These are phyloP conservation scores for Hibiscus tridactylites DNA, from an alignment of 345 rosid species.

Conservation along the genomic window DNA sequence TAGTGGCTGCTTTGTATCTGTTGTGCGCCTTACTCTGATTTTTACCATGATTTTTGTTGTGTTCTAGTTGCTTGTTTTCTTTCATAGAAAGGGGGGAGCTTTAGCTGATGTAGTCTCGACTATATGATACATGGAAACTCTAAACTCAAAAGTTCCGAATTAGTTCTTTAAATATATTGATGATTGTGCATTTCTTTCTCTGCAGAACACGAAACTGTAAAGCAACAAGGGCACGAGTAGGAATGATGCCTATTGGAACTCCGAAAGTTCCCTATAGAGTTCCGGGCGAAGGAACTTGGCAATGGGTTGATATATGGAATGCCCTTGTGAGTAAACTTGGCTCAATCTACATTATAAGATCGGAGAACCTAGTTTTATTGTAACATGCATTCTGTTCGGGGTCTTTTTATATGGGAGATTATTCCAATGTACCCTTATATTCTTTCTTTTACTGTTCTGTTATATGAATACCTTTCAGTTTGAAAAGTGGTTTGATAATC, in stretches of 20 bases:
- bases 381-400: background rate
- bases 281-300: constrained; percentile 77
- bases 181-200: constrained; percentile 9
- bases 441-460: background rate
- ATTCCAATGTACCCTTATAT: background rate
- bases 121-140: background rate
- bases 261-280: constrained; percentile 69
- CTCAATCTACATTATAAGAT: background rate
- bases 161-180: background rate
- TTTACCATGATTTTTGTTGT: background rate
- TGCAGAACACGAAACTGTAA: constrained; percentile 32
- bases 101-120: background rate
- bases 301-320: constrained; percentile 86
- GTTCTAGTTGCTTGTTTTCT: background rate
- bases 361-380: background rate
- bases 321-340: constrained; percentile 56
- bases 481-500: background rate
- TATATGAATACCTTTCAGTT: background rate
- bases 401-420: background rate
- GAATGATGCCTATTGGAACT: constrained; percentile 80
- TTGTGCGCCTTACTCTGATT: background rate
- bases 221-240: constrained; percentile 41
- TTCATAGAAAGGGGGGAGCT: background rate
- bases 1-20: background rate
- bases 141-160: background rate